Percentiles rank a stretch among this genome's conserved stretches.
Evolutionary conservation across 2,329 filamentous ascomycete species (phyloP).

Genomic region (Xylaria hypoxylon): DNA sequence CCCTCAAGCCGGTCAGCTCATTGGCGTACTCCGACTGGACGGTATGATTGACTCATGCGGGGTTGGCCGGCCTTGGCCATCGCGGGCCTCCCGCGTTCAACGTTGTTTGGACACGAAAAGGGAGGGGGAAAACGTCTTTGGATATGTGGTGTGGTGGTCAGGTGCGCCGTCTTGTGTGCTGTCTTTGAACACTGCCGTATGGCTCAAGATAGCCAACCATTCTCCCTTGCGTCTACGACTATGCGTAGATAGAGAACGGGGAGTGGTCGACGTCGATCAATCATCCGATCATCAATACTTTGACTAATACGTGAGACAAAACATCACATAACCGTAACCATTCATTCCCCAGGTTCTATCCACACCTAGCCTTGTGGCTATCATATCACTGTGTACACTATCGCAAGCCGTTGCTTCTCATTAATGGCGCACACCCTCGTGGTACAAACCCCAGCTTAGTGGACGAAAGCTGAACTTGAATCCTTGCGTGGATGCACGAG

Average conservation of each 20-base stretch:
- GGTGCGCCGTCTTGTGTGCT: conserved; percentile 4
- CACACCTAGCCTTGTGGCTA: neutral
- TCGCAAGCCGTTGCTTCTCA: conserved; percentile 1
- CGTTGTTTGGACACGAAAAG: neutral
- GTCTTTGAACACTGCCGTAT: neutral
- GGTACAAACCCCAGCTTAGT: neutral
- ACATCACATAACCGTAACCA: neutral
- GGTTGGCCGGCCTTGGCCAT: conserved; percentile 14
- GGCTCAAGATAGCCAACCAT: neutral
- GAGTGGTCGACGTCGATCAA: too few species aligned
- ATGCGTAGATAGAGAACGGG: neutral
- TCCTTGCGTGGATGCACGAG: too few species aligned
- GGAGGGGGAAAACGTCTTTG: neutral
- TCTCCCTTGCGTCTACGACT: neutral
- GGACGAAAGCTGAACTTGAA: neutral
- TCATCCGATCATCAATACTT: conserved; percentile 1
- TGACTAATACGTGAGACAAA: conserved; percentile 20
- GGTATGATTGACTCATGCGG: conserved; percentile 6
- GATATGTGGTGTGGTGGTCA: conserved; percentile 12
- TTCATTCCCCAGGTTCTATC: neutral
- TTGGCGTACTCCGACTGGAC: conserved; percentile 23
- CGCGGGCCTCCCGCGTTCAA: conserved; percentile 2
- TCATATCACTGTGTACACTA: too few species aligned
- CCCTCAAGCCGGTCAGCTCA: conserved; percentile 18
- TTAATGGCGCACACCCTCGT: neutral